A percentile compares a stretch with the other conserved stretches of the same genome.
These are phyloP conservation scores for Alternaria ethzedia DNA, from an alignment of 2,329 filamentous ascomycete genomes.

Conservation along the genomic window DNA sequence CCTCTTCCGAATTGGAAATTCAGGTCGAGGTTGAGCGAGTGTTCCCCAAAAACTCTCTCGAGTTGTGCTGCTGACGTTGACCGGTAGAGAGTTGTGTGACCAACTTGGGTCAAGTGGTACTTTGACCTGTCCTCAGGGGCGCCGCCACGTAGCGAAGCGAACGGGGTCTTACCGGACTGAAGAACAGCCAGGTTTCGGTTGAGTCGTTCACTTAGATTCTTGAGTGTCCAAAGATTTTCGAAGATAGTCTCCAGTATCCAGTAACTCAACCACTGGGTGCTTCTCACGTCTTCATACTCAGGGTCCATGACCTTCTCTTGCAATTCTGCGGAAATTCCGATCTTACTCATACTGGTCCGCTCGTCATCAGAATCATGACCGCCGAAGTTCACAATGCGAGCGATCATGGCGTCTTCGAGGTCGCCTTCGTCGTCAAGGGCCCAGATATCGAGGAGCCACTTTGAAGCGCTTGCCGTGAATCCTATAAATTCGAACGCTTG, in stretches of 20 bases:
- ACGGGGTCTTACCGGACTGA: background rate
- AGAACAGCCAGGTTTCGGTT: background rate
- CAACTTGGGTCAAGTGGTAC: background rate
- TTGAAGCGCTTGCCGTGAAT: background rate
- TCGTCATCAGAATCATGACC: background rate
- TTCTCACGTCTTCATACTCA: background rate
- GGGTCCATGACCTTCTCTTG: background rate
- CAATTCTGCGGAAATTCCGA: background rate
- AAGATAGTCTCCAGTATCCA: background rate
- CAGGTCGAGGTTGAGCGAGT: background rate
- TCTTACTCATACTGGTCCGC: background rate
- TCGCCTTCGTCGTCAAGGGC: background rate
- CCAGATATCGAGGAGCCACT: background rate
- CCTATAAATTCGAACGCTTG: background rate
- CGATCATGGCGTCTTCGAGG: background rate
- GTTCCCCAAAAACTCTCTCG: background rate
- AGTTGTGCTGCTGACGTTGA: background rate
- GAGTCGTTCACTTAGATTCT: background rate
- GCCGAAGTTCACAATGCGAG: background rate
- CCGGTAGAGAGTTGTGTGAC: background rate
- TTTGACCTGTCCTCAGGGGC: background rate
- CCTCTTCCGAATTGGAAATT: no score
- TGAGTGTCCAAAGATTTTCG: background rate
- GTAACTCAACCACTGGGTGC: background rate
- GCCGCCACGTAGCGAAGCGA: background rate